Evolutionary conservation across 441 rosid species (phyloP).

Genomic region (Jatropha podagrica): DNA sequence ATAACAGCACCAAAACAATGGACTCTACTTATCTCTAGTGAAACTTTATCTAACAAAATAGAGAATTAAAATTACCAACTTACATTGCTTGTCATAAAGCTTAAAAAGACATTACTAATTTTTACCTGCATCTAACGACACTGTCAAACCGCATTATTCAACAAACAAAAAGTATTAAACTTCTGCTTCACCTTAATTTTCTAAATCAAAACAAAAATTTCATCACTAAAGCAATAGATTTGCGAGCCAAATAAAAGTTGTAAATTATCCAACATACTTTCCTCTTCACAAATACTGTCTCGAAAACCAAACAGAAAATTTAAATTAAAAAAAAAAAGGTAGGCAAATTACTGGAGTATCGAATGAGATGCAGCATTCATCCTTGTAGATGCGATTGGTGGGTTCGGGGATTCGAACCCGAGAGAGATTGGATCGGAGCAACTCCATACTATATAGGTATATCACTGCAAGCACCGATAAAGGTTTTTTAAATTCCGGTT

Average conservation of each 20-base stretch:
- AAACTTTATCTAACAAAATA: background rate
- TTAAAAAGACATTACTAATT: too few species aligned
- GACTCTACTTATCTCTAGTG: background rate
- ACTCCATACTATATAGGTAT: slow-evolving; percentile 47
- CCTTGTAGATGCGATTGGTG: slow-evolving; percentile 93
- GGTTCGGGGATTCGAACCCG: slow-evolving; percentile 99
- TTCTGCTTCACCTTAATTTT: background rate
- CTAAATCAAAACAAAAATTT: background rate
- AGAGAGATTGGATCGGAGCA: slow-evolving; percentile 87
- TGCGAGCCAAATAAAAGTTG: background rate
- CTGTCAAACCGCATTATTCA: background rate
- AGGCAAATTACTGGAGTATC: slow-evolving; percentile 66
- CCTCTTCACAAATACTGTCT: slow-evolving; percentile 2
- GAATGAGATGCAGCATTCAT: slow-evolving; percentile 93
- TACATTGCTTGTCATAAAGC: background rate
- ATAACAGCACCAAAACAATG: background rate
- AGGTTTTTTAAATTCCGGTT: background rate
- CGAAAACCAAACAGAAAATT: slow-evolving; percentile 6
- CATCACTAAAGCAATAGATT: background rate
- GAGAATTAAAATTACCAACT: background rate
- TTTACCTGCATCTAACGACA: background rate
- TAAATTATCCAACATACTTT: background rate
- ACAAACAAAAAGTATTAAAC: background rate
- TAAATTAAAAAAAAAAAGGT: background rate
- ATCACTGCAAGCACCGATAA: background rate